Percentiles rank a stretch among this genome's conserved stretches.
These are phyloP conservation scores for Candida taoyuanica DNA, from an alignment of 805 yeast species.

Conservation along the genomic window DNA sequence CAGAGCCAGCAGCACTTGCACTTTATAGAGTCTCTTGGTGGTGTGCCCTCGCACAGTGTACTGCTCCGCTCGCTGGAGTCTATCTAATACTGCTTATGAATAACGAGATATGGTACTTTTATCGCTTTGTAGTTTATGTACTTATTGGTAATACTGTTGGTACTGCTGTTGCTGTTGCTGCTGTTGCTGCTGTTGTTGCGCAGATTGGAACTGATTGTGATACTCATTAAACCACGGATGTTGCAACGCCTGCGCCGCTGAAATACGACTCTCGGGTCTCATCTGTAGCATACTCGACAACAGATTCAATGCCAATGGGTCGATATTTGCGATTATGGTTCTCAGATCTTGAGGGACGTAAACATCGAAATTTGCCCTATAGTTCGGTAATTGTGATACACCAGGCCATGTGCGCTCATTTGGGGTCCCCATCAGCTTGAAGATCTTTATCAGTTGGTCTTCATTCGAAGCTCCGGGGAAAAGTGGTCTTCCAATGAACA, in stretches of 20 bases:
- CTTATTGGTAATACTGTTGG: constrained; percentile 17
- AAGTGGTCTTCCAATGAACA: constrained; percentile 96
- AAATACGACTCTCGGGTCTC: constrained; percentile 91
- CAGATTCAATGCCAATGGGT: constrained; percentile 77
- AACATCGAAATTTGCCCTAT: constrained; percentile 75
- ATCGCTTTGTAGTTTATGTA: not conserved
- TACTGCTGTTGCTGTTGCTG: constrained; percentile 12
- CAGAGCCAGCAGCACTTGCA: constrained; percentile 9
- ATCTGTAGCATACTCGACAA: constrained; percentile 73
- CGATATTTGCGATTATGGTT: constrained; percentile 71
- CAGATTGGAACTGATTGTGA: constrained; percentile 29
- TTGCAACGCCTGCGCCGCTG: constrained; percentile 85
- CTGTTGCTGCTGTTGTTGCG: constrained; percentile 13
- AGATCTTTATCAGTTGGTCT: constrained; percentile 88
- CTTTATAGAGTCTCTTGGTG: constrained; percentile 20
- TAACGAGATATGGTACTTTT: too few species aligned
- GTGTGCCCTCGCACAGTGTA: constrained; percentile 20
- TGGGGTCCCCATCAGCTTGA: constrained; percentile 94
- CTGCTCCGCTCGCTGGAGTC: constrained; percentile 5
- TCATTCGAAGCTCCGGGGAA: constrained; percentile 97
- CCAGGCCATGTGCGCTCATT: constrained; percentile 97
- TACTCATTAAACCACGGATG: constrained; percentile 92
- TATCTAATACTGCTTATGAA: not conserved
- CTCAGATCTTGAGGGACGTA: constrained; percentile 87
- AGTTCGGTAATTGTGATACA: constrained; percentile 85